Evolutionary conservation across 2,329 filamentous ascomycete species (phyloP).

Genomic region (Ilyonectria robusta): DNA sequence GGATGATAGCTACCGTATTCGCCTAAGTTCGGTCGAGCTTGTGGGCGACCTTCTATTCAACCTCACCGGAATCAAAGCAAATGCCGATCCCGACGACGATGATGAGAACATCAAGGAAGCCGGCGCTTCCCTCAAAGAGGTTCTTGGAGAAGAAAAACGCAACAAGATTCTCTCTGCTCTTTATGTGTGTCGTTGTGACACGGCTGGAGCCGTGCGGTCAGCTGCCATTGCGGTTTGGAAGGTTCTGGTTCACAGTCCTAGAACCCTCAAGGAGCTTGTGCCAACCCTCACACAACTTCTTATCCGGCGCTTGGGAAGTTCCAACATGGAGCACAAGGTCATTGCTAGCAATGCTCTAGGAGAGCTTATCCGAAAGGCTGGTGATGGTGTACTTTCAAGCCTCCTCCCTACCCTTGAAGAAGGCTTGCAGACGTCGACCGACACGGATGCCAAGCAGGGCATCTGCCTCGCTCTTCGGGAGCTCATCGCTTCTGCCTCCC

Average conservation of each 20-base stretch:
- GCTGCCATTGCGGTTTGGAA: slow-evolving; percentile 97
- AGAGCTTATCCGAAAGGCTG: slow-evolving; percentile 96
- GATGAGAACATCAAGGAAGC: slow-evolving; percentile 88
- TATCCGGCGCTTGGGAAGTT: slow-evolving; percentile 92
- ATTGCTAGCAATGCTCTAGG: slow-evolving; percentile 98
- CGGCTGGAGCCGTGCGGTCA: slow-evolving; percentile 88
- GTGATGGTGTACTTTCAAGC: slow-evolving; percentile 90
- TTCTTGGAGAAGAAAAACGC: slow-evolving; percentile 94
- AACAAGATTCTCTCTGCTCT: slow-evolving; percentile 98
- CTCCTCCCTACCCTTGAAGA: slow-evolving; percentile 93
- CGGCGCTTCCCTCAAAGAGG: slow-evolving; percentile 91
- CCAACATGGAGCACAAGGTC: slow-evolving; percentile 98
- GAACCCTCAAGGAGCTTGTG: slow-evolving; percentile 93
- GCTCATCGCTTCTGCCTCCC: slow-evolving; percentile 89
- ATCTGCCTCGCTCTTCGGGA: slow-evolving; percentile 97
- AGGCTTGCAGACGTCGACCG: slow-evolving; percentile 87
- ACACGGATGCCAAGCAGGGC: slow-evolving; percentile 94
- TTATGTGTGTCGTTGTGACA: slow-evolving; percentile 98
- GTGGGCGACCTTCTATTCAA: slow-evolving; percentile 98
- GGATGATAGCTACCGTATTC: slow-evolving; percentile 98
- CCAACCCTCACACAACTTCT: slow-evolving; percentile 95
- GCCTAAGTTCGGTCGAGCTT: slow-evolving; percentile 97
- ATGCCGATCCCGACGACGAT: slow-evolving; percentile 81
- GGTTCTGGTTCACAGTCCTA: slow-evolving; percentile 91
- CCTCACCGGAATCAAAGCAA: slow-evolving; percentile 91